Conservation (phyloP, 805 yeast genomes). For the Zygoascus ofunaensis region DNA sequence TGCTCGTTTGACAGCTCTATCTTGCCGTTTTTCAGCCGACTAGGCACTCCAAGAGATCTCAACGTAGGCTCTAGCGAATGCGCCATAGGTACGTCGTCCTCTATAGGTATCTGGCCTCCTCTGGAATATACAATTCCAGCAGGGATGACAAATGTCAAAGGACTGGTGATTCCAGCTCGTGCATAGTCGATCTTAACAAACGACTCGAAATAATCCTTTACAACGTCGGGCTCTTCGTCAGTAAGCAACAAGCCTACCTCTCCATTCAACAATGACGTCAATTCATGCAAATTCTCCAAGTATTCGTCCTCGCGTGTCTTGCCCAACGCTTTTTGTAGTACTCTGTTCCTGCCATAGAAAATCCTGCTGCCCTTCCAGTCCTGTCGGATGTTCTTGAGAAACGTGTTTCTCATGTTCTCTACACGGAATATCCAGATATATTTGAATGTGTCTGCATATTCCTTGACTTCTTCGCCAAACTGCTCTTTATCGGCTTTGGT, state of each 20-base stretch:
- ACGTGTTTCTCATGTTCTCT: constrained; percentile 93
- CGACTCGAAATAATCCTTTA: constrained; percentile 73
- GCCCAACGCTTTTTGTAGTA: constrained; percentile 87
- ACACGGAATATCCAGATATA: constrained; percentile 80
- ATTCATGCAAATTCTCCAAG: constrained; percentile 67
- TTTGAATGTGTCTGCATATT: constrained; percentile 63
- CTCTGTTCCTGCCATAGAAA: constrained; percentile 86
- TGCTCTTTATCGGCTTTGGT: constrained; percentile 88
- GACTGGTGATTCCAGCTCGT: constrained; percentile 79
- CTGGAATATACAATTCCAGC: constrained; percentile 87
- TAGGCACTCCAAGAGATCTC: constrained; percentile 86
- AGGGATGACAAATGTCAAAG: constrained; percentile 78
- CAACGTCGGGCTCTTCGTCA: constrained; percentile 80
- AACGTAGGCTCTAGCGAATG: constrained; percentile 92
- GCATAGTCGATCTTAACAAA: constrained; percentile 77
- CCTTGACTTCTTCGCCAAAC: constrained; percentile 83
- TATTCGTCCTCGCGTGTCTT: constrained; percentile 82
- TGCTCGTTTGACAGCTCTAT: constrained; percentile 67
- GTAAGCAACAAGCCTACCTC: constrained; percentile 85
- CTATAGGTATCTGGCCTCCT: constrained; percentile 84
- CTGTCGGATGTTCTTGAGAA: constrained; percentile 81
- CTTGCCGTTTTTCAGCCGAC: constrained; percentile 83
- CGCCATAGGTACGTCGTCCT: constrained; percentile 94
- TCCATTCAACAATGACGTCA: constrained; percentile 59
- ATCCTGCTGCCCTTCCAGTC: constrained; percentile 91